A percentile compares a stretch with the other conserved stretches of the same genome.
phyloP scores from a whole-genome alignment of 2,329 filamentous ascomycete species.

The Alternaria ethzedia region DNA sequence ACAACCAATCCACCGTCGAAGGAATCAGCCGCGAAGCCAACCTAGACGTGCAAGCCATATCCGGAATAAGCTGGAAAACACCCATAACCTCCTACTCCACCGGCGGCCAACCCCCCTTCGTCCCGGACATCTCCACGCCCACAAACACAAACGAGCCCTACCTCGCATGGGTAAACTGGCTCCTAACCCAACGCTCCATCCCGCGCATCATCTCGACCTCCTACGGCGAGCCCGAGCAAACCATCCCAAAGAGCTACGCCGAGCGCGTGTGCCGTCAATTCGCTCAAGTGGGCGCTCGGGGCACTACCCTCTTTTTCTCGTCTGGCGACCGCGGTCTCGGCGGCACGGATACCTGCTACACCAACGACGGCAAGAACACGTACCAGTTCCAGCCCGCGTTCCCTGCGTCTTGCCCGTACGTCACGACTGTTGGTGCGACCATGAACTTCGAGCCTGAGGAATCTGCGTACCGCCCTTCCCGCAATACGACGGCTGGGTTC shows the following conservation, averaged over 20 bases:
- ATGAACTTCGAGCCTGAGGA: conserved; percentile 61
- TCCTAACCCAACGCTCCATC: conserved; percentile 62
- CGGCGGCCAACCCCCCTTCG: conserved; percentile 62
- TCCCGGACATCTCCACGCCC: conserved; percentile 55
- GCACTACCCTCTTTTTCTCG: conserved; percentile 68
- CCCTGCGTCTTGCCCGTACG: conserved; percentile 71
- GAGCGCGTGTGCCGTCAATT: conserved; percentile 68
- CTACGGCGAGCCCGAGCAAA: conserved; percentile 72
- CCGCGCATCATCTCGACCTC: conserved; percentile 69
- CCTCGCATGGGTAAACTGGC: conserved; percentile 65
- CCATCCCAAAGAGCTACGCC: conserved; percentile 66
- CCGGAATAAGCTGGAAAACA: conserved; percentile 62
- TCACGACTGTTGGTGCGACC: conserved; percentile 71
- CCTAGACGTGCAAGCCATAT: conserved; percentile 67
- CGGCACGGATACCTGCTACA: conserved; percentile 58
- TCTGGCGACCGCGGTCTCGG: conserved; percentile 68
- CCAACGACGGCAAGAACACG: conserved; percentile 64
- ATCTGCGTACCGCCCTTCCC: conserved; percentile 48
- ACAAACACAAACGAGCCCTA: conserved; percentile 72
- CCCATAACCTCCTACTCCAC: conserved; percentile 66
- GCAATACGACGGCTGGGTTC: conserved; percentile 39
- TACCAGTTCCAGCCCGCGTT: conserved; percentile 67
- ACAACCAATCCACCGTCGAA: conserved; percentile 30
- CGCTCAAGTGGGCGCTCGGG: conserved; percentile 69
- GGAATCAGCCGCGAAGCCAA: conserved; percentile 63